Evolutionary conservation across 106 monocot genomes (phyloP).

Genomic region (Apostasia shenzhenica): DNA sequence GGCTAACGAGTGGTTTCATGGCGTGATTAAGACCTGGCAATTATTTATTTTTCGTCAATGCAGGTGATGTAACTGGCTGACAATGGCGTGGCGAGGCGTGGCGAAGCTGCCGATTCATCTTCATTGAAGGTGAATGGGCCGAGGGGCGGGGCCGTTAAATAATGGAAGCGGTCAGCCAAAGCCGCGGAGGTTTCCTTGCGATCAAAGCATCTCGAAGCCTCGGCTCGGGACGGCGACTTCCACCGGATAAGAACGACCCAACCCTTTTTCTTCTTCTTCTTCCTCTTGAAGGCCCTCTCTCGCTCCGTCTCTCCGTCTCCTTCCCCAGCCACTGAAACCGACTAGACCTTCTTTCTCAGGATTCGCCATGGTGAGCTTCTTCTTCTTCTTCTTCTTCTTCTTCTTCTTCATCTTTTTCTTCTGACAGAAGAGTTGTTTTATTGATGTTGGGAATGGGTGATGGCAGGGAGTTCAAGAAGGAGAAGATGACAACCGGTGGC

Average conservation of each 20-base stretch:
- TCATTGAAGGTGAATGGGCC: not conserved
- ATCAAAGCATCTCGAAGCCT: slow-evolving; percentile 22
- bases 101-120: not conserved
- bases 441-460: not conserved
- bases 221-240: slow-evolving; percentile 24
- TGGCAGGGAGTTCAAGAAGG: not conserved
- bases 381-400: not conserved
- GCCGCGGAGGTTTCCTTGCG: slow-evolving; percentile 19
- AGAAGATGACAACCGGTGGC: slow-evolving; percentile 36
- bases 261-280: not conserved
- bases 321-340: not conserved
- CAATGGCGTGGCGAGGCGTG: not conserved
- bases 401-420: not conserved
- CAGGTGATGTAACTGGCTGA: not conserved
- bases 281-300: not conserved
- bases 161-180: slow-evolving; percentile 5
- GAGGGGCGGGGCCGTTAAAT: not conserved
- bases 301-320: not conserved
- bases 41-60: slow-evolving; percentile 2
- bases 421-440: not conserved
- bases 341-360: slow-evolving; percentile 1
- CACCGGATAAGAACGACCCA: slow-evolving; percentile 43
- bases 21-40: slow-evolving; percentile 7
- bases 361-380: slow-evolving; percentile 22
- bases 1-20: too few relatives aligned